These are phyloP conservation scores for Thecaphora thlaspeos DNA, from an alignment of 1,284 basidiomycete species.

Conservation along the genomic window DNA sequence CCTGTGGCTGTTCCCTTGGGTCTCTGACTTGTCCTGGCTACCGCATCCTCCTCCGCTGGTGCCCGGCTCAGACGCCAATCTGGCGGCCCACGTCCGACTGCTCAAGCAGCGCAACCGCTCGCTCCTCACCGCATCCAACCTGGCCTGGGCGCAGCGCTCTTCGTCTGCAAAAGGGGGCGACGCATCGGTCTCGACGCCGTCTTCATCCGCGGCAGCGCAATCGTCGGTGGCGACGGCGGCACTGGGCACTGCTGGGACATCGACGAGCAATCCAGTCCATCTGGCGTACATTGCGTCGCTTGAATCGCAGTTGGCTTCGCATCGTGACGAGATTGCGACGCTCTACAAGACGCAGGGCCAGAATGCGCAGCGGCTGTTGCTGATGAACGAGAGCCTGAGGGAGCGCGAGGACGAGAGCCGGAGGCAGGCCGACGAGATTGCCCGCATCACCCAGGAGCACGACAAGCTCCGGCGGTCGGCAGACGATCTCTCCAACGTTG, in stretches of 20 bases:
- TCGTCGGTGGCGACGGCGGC: background rate
- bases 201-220: constrained; percentile 2
- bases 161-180: constrained; percentile 4
- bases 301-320: constrained; percentile 84
- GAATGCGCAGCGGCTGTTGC: constrained; percentile 84
- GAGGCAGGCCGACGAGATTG: constrained; percentile 72
- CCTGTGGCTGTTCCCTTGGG: too few species aligned
- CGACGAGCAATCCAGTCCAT: constrained; percentile 72
- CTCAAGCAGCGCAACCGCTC: constrained; percentile 38
- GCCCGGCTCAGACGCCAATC: constrained; percentile 23
- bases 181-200: constrained; percentile 2
- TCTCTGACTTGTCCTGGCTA: too few species aligned
- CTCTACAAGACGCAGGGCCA: constrained; percentile 95
- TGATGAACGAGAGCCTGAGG: constrained; percentile 88
- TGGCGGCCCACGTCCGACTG: constrained; percentile 28
- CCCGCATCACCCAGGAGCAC: constrained; percentile 72
- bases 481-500: constrained; percentile 69
- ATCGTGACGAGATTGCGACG: constrained; percentile 84
- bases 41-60: background rate
- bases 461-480: constrained; percentile 61
- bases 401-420: constrained; percentile 82
- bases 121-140: constrained; percentile 22
- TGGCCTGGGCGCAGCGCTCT: background rate
- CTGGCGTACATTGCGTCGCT: constrained; percentile 84
- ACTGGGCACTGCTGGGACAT: constrained; percentile 1